Evolutionary conservation across 228 moss, liverwort and hornwort genomes (phyloP).

Genomic region (Sphagnum magellanicum): DNA sequence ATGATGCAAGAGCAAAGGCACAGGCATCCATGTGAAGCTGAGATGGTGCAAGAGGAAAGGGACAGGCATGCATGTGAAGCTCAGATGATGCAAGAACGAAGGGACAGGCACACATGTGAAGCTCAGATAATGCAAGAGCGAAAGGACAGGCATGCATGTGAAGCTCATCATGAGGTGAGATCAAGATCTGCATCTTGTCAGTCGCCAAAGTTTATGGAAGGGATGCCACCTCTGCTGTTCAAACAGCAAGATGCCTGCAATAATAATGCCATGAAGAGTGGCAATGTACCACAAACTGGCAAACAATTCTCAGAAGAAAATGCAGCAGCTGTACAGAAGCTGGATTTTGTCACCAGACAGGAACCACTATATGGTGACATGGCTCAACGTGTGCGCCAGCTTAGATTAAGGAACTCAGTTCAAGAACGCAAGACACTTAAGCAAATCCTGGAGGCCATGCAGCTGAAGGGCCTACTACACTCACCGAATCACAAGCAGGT

Average conservation of each 20-base stretch:
- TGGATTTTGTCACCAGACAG: slow-evolving; percentile 5
- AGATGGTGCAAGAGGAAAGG: slow-evolving; percentile 4
- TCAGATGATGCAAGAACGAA: too few relatives aligned
- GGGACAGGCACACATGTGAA: too few relatives aligned
- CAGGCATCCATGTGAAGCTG: too few relatives aligned
- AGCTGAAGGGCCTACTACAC: slow-evolving; percentile 22
- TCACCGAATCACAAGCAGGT: slow-evolving; percentile 27
- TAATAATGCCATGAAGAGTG: slow-evolving; percentile 19
- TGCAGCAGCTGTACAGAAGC: neutral
- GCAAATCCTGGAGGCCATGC: slow-evolving; percentile 23
- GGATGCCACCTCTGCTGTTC: slow-evolving; percentile 14
- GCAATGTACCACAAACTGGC: slow-evolving; percentile 14
- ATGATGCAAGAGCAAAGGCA: too few relatives aligned
- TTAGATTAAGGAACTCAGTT: slow-evolving; percentile 16
- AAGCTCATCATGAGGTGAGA: neutral
- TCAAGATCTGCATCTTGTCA: slow-evolving; percentile 16
- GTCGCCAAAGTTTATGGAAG: slow-evolving; percentile 26
- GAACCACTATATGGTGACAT: slow-evolving; percentile 15
- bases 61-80: neutral
- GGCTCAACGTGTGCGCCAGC: slow-evolving; percentile 18
- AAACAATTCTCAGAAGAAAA: slow-evolving; percentile 14
- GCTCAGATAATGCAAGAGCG: slow-evolving; percentile 2
- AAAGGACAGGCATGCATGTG: neutral
- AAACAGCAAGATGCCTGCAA: slow-evolving; percentile 17
- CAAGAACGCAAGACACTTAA: slow-evolving; percentile 17